These are phyloP conservation scores for Pelargonium australe DNA, from an alignment of 441 rosid genomes.

Conservation along the genomic window DNA sequence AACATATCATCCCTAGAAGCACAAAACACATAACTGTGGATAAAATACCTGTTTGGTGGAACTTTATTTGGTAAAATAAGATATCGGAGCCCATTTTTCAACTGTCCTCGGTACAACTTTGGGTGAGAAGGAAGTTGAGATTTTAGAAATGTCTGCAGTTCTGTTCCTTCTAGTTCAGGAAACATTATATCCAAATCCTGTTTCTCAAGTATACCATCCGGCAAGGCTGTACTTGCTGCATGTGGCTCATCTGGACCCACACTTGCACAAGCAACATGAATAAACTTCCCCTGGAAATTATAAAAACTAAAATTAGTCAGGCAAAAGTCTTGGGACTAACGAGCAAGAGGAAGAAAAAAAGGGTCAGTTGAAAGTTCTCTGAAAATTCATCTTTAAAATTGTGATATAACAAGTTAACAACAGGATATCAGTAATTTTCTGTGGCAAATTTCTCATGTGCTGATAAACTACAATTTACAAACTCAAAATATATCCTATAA, in stretches of 20 bases:
- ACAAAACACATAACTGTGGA: slow-evolving; percentile 10
- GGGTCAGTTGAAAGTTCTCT: background rate
- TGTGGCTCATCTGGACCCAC: slow-evolving; percentile 98
- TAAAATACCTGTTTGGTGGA: slow-evolving; percentile 78
- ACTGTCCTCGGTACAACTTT: slow-evolving; percentile 69
- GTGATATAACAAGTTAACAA: background rate
- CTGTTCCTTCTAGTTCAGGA: slow-evolving; percentile 39
- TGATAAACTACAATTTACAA: background rate
- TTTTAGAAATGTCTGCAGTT: slow-evolving; percentile 49
- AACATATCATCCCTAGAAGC: slow-evolving; percentile 10
- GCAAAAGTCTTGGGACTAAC: background rate
- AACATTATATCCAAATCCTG: slow-evolving; percentile 54
- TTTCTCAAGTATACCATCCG: slow-evolving; percentile 69
- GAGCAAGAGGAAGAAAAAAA: no score
- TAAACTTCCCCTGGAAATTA: slow-evolving; percentile 41
- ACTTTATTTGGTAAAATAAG: slow-evolving; percentile 92
- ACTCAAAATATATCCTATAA: background rate
- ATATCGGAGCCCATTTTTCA: slow-evolving; percentile 92
- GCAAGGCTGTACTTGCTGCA: slow-evolving; percentile 83
- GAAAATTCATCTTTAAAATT: background rate
- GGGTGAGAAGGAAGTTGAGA: slow-evolving; percentile 87
- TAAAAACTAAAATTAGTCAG: slow-evolving; percentile 10
- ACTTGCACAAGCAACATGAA: slow-evolving; percentile 52
- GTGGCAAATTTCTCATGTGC: background rate
- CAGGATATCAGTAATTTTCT: background rate